Base-by-base conservation (phyloP, 2,329 filamentous ascomycete genomes). In the Colletotrichum liaoningense region DNA sequence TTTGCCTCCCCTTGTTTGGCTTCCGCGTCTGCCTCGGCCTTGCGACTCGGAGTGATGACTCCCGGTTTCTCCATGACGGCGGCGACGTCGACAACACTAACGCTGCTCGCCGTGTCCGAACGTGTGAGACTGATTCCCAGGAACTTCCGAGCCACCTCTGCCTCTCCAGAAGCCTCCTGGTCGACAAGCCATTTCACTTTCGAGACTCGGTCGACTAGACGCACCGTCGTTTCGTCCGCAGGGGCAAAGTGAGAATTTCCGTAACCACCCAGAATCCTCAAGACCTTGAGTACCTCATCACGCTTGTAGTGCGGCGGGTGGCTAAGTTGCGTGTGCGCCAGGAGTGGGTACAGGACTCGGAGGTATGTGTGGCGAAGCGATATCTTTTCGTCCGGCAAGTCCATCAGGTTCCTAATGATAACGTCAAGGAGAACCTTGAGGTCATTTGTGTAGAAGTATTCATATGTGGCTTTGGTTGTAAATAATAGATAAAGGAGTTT, bases 391-490 rank as follows among this genome's bases (percentile, higher is more conserved):
- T 96, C 93, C 0, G 97, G 97, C 9, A 99, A 87, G 81, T 99
- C 97, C 78, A 98, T 91, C n/a, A 99, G 87, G 79, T 99, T 99
- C 56, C 97, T 94, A 74, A 99, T 94, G 72, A 99, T 95, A 76
- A 99, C 97, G 80, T 99, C 97, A 59, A 98, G 88, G 19, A 99
- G 89, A 5, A 99, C 97, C 72, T 95, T 94, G 35, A 99, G 88
- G 79, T 99, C 97, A 80, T 99, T 99, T 33, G 95, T 98, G 83
- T 98, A 99, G 80, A 99, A 99, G 83, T 98, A 99, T 84, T 99
- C 97, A 81, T 97, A 95, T 0, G 97, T 99, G 19, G 93, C 90
- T 69, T 91, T 91, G 11, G 95, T 98, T 5, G 95, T 98, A 83
- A 99, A 99, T 11, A 99, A 89, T 46, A 99, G 90, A 83, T 98